Evolutionary conservation across 2,329 filamentous ascomycete genomes (phyloP).

Genomic region (Thelonectria discophora): DNA sequence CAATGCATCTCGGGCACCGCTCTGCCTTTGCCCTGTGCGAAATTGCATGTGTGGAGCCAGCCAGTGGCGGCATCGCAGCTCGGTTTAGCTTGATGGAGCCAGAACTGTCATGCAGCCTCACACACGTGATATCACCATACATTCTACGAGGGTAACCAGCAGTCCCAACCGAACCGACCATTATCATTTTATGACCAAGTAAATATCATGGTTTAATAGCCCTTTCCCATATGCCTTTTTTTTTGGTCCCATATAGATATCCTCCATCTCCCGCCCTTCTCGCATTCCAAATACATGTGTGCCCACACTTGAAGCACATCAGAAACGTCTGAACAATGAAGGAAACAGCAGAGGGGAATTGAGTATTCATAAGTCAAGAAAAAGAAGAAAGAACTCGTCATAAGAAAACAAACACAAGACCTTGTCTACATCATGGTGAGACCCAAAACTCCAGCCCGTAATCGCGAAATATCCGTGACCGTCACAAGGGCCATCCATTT

Average conservation of each 20-base stretch:
- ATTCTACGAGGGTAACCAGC: too few species aligned
- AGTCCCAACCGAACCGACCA: neutral
- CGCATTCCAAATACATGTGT: constrained; percentile 22
- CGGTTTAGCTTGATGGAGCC: constrained; percentile 19
- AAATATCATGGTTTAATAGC: neutral
- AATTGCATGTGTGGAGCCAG: constrained; percentile 14
- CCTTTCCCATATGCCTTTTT: constrained; percentile 6
- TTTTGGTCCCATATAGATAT: constrained; percentile 3
- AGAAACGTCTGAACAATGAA: constrained; percentile 18
- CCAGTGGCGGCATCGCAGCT: constrained; percentile 4
- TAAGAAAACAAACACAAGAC: constrained; percentile 25
- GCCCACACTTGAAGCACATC: constrained; percentile 29
- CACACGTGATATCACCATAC: constrained; percentile 5
- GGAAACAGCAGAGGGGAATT: constrained; percentile 30
- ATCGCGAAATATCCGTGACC: constrained; percentile 31
- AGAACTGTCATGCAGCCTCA: neutral
- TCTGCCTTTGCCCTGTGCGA: constrained; percentile 28
- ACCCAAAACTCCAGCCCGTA: constrained; percentile 40
- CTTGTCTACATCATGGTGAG: constrained; percentile 41
- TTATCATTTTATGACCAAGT: neutral
- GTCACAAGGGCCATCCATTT: constrained; percentile 31
- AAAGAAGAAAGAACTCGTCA: constrained; percentile 7
- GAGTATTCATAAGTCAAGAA: constrained; percentile 33
- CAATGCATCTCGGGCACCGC: constrained; percentile 14
- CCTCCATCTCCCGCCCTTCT: constrained; percentile 1